phyloP scores from a whole-genome alignment of 441 rosid genomes.

The Pelargonium myrrhifolium region DNA sequence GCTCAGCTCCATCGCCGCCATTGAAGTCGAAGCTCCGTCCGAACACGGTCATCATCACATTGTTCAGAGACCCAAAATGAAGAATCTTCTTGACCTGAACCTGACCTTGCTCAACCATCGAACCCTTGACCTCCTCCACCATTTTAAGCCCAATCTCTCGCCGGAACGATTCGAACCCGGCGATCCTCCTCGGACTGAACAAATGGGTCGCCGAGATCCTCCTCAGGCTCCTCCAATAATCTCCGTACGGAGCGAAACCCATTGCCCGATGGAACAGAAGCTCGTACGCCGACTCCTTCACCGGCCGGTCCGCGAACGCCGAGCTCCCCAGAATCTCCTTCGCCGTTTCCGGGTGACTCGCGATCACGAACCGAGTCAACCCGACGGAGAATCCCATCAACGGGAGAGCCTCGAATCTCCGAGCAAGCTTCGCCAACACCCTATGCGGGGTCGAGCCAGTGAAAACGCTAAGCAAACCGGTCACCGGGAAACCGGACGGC shows the following conservation, averaged over 20 bases:
- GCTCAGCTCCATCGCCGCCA: constrained; percentile 26
- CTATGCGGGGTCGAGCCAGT: constrained; percentile 44
- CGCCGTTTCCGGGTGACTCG: constrained; percentile 49
- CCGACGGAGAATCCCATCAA: constrained; percentile 62
- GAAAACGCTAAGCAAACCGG: constrained; percentile 36
- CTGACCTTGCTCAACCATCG: constrained; percentile 26
- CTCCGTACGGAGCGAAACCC: constrained; percentile 61
- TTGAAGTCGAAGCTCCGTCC: constrained; percentile 49
- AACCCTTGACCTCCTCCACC: constrained; percentile 34
- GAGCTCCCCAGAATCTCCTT: constrained; percentile 44
- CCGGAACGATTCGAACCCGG: constrained; percentile 38
- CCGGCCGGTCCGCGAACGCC: constrained; percentile 51
- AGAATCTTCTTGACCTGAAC: constrained; percentile 41
- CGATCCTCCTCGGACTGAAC: constrained; percentile 41
- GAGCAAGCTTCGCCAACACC: constrained; percentile 40
- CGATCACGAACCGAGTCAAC: constrained; percentile 35
- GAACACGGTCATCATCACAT: constrained; percentile 60
- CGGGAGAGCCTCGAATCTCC: constrained; percentile 23
- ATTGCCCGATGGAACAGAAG: constrained; percentile 59
- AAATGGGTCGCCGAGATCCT: constrained; percentile 48
- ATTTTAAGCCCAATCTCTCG: constrained; percentile 38
- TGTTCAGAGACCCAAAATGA: constrained; percentile 65
- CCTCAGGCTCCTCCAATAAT: constrained; percentile 54
- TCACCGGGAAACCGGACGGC: constrained; percentile 43
- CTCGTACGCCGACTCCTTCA: constrained; percentile 55